These are phyloP conservation scores for Penicillium corylophilum DNA, from an alignment of 2,329 filamentous ascomycete genomes.

Conservation along the genomic window DNA sequence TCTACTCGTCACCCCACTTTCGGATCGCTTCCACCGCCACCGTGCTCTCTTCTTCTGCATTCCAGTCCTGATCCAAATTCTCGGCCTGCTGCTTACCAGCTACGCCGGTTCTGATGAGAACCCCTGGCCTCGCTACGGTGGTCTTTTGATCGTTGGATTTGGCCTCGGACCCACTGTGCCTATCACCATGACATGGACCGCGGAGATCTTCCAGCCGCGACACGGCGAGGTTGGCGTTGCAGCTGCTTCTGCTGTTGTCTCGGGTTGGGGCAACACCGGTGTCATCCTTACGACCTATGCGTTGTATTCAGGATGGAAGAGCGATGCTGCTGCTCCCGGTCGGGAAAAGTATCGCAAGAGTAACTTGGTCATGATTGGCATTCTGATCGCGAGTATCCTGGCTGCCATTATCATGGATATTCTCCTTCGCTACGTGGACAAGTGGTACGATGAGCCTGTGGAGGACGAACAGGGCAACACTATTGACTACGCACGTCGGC, in stretches of 20 bases:
- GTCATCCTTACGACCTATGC: conserved; percentile 87
- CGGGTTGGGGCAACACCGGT: conserved; percentile 81
- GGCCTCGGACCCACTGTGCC: conserved; percentile 87
- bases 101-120: conserved; percentile 62
- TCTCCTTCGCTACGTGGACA: conserved; percentile 53
- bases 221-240: conserved; percentile 91
- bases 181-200: conserved; percentile 92
- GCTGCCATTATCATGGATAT: conserved; percentile 65
- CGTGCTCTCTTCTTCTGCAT: conserved; percentile 78
- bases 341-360: conserved; percentile 74
- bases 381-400: conserved; percentile 73
- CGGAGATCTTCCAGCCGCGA: conserved; percentile 82
- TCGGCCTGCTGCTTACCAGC: conserved; percentile 74
- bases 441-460: conserved; percentile 8
- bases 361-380: conserved; percentile 85
- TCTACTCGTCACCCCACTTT: conserved; percentile 77
- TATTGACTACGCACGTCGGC: conserved; percentile 36
- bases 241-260: conserved; percentile 79
- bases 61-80: conserved; percentile 75
- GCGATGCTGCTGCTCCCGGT: conserved; percentile 64
- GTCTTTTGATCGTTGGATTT: conserved; percentile 86
- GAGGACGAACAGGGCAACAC: conserved; percentile 18
- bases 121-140: conserved; percentile 82
- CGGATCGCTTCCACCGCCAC: conserved; percentile 79
- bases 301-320: conserved; percentile 81